Evolutionary conservation across 2,329 filamentous ascomycete species (phyloP), one percentile per base, ranked within the genome.

Genomic region (Ascomycota sp.): DNA sequence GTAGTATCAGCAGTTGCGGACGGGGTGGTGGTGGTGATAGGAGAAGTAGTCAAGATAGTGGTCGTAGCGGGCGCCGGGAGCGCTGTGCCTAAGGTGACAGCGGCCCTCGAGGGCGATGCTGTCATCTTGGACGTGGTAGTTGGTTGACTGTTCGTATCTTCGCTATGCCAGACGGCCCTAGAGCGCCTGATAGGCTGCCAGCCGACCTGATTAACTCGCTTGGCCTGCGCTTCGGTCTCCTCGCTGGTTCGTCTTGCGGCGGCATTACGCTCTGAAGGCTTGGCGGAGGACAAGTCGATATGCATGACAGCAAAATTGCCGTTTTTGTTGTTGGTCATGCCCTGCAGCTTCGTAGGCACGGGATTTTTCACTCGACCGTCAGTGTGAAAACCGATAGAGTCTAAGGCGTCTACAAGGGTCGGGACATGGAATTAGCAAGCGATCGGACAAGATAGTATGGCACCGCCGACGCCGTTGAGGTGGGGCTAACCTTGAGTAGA

Each of bases 251-350:
- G 61, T 44, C 71, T 69, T 5, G 68, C 68, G 27, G 65, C 60
- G 30, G 61, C 59, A 41, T 63, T 57, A 28, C 64, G 54, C 25
- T 60, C 53, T 30, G 60, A 51, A 24, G 59, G 56, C 33, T 60
- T 56, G 36, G 53, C 49, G 42, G 50, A 55, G 32, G 51, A 41
- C 19, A 66, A 52, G 22, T 63, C 59, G 54, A 75, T 70, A 33
- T 71, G 65, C 60, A 75, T 70, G 25, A 74, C 65, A 27, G 59
- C 55, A 43, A 75, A 75, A 38, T 70, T 71, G 20, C 69, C 69
- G 35, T 64, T 65, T 40, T 59, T 62, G 19, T 55, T 53, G 36
- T 64, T 59, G 13, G 63, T 61, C 38, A 63, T 65, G 35, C 65
- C 65, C 42, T 72, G 69, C 31, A 74, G 52, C 44, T 71, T 73